Base-by-base conservation (phyloP, 169 alveolate species). In the Ichthyophthirius multifiliis region DNA sequence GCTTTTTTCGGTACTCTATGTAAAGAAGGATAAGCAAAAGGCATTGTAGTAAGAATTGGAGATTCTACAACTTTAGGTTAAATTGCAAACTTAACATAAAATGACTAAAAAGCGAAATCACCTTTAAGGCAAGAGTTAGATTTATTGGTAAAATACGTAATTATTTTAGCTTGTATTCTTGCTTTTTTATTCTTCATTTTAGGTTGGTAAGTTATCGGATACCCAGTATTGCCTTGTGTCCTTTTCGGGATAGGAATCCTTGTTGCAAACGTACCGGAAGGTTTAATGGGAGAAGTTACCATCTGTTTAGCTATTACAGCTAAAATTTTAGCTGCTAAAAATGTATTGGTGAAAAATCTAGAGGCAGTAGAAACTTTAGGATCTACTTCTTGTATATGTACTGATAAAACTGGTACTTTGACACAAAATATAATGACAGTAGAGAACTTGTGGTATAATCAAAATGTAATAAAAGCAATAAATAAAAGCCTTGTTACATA, bases 391-490 rank as follows among this genome's bases (percentile, higher is more conserved):
- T 94, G 97, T 75, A 94, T 94, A 64, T 94, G 96, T 83, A 87
- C 96, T 12, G 97, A 94, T 81, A 94, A 94, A 73, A 94, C 97
- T 23, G 97, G 97, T 55, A 94, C 97, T 35, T 82, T 94, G 3
- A 94, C 96, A 15, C 84, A 94, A 81, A 94, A 94, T 75, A 91
- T 84, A 74, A 94, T 94, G 97, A 90, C 96, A 13, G 95, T 90
- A 20, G 92, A 91, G 35, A 89, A 90, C 67, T 82, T 93, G 4
- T 92, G 92, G 90, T 95, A 92, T 88, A 89, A 84, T 80, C 90
- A 55, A 65, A 45, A 67, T 15, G 71, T 45, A 34, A 47, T 64
- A 15, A 80, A 55, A 27, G 86, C 82, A 16, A 34, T 67, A 18
- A 80, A 80, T 64, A 76, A 75, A 65, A 90, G 87, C 65, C 91